A percentile compares a stretch with the other conserved stretches of the same genome.
Evolutionary conservation across 2,329 filamentous ascomycete genomes (phyloP).

Genomic region (Nectriaceae sp.): DNA sequence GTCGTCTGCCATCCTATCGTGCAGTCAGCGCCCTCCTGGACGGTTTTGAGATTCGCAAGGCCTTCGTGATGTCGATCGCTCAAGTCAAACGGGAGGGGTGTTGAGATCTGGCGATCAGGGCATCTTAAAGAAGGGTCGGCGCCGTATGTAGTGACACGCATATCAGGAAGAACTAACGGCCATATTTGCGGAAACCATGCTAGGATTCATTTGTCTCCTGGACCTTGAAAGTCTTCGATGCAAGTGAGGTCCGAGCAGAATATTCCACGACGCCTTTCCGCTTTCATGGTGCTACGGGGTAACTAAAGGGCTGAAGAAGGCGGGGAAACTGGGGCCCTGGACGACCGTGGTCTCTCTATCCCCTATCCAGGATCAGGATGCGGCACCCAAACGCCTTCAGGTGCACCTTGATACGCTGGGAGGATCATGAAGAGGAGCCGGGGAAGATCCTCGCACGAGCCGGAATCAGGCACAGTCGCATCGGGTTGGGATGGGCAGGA

Average conservation of each 20-base stretch:
- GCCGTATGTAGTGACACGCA: no score
- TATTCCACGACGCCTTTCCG: background rate
- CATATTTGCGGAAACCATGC: constrained; percentile 6
- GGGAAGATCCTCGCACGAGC: constrained; percentile 6
- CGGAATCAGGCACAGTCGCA: no score
- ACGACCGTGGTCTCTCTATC: background rate
- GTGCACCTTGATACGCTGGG: constrained; percentile 4
- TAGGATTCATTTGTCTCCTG: background rate
- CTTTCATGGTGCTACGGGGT: constrained; percentile 4
- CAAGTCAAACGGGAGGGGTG: background rate
- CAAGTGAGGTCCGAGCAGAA: background rate
- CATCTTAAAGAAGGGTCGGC: constrained; percentile 4
- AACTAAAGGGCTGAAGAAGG: constrained; percentile 3
- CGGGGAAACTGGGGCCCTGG: constrained; percentile 4
- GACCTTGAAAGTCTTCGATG: background rate
- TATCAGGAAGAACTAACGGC: constrained; percentile 1
- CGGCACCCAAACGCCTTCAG: background rate
- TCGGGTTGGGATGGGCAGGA: background rate
- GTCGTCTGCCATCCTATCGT: constrained; percentile 11
- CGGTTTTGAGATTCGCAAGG: background rate
- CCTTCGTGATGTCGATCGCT: background rate
- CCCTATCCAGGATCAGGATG: background rate
- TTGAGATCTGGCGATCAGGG: background rate
- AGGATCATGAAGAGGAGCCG: background rate
- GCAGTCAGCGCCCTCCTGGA: background rate